Base-by-base conservation (phyloP, 2,329 filamentous ascomycete genomes). In the Daldinia eschscholtzii region DNA sequence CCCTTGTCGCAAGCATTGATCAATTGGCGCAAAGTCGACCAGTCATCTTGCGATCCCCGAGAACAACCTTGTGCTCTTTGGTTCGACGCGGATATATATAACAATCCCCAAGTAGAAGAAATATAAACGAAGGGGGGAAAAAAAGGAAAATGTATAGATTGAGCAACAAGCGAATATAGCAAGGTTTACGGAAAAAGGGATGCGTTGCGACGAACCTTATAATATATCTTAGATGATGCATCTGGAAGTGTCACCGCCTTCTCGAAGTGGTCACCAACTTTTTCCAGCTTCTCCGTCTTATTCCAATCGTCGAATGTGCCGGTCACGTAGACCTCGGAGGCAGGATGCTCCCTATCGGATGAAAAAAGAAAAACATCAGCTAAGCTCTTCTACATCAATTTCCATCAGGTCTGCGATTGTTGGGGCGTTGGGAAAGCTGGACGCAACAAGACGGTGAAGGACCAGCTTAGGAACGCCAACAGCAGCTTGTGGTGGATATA, bases 271-370 rank as follows among this genome's bases (percentile, higher is more conserved):
- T 89, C 85, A 78, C 87, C 92, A 44, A 89, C 86, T 83, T 93
- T 93, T 55, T 94, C 90, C 65, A 99, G 87, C 84, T 92, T 88
- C 80, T 95, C 88, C 64, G 89, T 93, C 86, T 96, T 95, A 74
- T 88, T 87, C 96, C 96, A 99, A 83, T 93, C 88, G 83, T 98
- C 95, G 79, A 98, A 98, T 71, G 93, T 95, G 79, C 96, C 96
- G 44, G 95, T 98, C 75, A 98, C 96, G 81, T 92, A 95, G 80
- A 98, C 95, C 79, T 97, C 92, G 74, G 90, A 87, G 79, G 92
- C 94, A 75, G 89, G 85, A 80, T 96, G 91, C 79, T 91, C 89
- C 95, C 95, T 98, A 82, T 77, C 70, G 74, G 68, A 75, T 69
- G 39, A 59, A 26, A 57, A 57, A 61, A 59, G 48, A 57, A 61